Conservation (phyloP, 2,329 filamentous ascomycete genomes). For the Claviceps sorghi region DNA sequence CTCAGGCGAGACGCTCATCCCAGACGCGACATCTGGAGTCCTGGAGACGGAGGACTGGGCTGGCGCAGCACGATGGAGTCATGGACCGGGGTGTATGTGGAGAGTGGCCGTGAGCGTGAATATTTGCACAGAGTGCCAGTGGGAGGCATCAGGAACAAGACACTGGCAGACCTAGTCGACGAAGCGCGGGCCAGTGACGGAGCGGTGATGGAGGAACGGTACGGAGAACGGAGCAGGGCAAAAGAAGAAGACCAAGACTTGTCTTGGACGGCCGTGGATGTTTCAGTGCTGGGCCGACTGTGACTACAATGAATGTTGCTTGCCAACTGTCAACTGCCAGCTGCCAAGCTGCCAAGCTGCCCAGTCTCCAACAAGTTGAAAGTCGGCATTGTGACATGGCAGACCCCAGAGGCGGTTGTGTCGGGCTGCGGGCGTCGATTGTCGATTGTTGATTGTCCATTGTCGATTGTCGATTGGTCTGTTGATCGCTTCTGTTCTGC, state of each 20-base stretch:
- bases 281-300: not conserved
- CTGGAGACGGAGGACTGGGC: not conserved
- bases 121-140: not conserved
- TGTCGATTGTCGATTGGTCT: conserved; percentile 1
- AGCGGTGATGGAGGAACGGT: not conserved
- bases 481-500: conserved; percentile 1
- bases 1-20: not conserved
- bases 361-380: not conserved
- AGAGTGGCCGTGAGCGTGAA: not conserved
- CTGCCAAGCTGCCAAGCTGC: not conserved
- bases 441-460: too few relatives aligned
- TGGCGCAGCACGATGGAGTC: too few relatives aligned
- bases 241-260: not conserved
- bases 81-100: not conserved
- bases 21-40: not conserved
- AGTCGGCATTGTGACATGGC: not conserved
- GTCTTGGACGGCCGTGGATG: not conserved
- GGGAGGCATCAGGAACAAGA: not conserved
- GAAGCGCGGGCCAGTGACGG: not conserved
- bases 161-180: not conserved
- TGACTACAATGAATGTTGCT: not conserved
- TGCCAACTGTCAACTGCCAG: too few relatives aligned
- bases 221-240: not conserved
- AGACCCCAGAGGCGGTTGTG: not conserved
- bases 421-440: not conserved